Conservation (phyloP, 805 yeast genomes). For the Suhomyces sp. region DNA sequence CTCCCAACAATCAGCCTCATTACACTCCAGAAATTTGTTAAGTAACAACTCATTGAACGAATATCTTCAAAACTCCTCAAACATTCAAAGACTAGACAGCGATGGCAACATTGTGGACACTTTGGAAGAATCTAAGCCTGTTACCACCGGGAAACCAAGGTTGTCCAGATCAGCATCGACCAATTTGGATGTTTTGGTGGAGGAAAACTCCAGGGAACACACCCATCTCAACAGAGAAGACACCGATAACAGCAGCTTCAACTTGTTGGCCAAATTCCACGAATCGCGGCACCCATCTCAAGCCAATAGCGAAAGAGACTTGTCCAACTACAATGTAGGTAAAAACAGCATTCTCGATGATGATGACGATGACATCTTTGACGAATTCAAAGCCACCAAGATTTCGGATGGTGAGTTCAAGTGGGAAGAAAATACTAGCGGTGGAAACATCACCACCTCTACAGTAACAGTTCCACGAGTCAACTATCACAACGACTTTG, state of each 20-base stretch:
- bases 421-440: constrained; percentile 22
- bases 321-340: constrained; percentile 8
- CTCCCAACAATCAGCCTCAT: constrained; percentile 27
- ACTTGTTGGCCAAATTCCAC: constrained; percentile 19
- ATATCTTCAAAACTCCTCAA: constrained; percentile 29
- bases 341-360: constrained; percentile 12
- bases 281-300: constrained; percentile 15
- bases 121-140: background rate
- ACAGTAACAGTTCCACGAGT: constrained; percentile 1
- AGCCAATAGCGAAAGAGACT: constrained; percentile 12
- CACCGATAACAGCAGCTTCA: constrained; percentile 13
- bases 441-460: constrained; percentile 3
- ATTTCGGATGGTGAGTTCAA: constrained; percentile 27
- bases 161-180: constrained; percentile 23
- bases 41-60: constrained; percentile 26
- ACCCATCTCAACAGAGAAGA: constrained; percentile 9
- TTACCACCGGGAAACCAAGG: constrained; percentile 19
- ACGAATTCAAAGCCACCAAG: constrained; percentile 30
- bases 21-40: constrained; percentile 18
- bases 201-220: constrained; percentile 27
- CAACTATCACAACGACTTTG: constrained; percentile 2
- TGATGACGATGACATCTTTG: constrained; percentile 17
- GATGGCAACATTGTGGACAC: constrained; percentile 41
- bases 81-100: constrained; percentile 44
- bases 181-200: constrained; percentile 29